A percentile compares a stretch with the other conserved stretches of the same genome.
Conservation (phyloP, 2,329 filamentous ascomycete genomes). For the Pyricularia pennisetigena region DNA sequence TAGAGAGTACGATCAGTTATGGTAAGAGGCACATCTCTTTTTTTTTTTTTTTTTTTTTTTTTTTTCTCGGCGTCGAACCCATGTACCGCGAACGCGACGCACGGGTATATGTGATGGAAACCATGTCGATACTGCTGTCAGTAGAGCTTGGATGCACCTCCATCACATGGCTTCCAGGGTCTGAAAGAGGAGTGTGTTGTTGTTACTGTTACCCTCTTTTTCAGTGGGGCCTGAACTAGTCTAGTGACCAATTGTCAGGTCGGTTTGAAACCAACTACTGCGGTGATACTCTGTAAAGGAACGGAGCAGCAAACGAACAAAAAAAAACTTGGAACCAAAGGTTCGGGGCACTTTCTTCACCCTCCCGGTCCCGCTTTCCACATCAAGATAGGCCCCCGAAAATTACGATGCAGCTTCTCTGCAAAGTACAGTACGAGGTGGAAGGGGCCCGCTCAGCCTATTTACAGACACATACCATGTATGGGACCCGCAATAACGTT, state of each 20-base stretch:
- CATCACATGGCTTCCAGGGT: background rate
- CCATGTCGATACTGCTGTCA: background rate
- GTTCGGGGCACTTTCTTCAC: background rate
- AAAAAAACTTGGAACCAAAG: background rate
- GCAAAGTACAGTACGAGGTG: background rate
- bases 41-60: too few relatives aligned
- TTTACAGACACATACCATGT: background rate
- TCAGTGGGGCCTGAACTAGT: background rate
- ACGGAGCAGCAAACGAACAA: background rate
- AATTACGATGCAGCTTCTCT: background rate
- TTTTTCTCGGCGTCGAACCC: background rate
- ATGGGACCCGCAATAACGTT: background rate
- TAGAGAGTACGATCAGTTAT: background rate
- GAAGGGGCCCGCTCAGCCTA: background rate
- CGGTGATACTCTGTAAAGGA: background rate
- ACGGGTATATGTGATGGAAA: background rate
- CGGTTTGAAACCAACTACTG: background rate
- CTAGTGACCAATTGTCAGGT: too few relatives aligned
- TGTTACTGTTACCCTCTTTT: background rate
- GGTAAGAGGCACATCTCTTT: background rate
- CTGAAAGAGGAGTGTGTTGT: background rate
- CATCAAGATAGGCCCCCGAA: background rate
- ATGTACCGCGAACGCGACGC: background rate
- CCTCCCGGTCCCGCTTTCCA: background rate
- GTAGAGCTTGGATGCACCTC: background rate